phyloP scores from a whole-genome alignment of 306 rosid species.

The Quercus engelmannii region DNA sequence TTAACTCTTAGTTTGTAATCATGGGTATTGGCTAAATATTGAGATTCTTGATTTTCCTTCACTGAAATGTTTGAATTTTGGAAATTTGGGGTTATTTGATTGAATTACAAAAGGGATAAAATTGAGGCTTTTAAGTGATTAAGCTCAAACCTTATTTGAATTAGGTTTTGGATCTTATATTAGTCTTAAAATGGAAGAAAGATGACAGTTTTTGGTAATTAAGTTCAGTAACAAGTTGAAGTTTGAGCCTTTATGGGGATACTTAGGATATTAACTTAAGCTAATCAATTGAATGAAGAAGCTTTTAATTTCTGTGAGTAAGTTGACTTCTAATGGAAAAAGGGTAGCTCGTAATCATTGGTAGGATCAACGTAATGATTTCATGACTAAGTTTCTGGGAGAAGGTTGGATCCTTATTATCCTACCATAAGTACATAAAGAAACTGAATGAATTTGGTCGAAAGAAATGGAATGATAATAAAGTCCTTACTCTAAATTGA shows the following conservation, averaged over 20 bases:
- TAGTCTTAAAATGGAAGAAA: background rate
- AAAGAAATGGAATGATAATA: background rate
- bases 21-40: background rate
- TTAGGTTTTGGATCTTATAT: slow-evolving; percentile 10
- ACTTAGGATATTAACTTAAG: background rate
- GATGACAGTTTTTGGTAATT: background rate
- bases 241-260: background rate
- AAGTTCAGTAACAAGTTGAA: background rate
- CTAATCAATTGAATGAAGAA: background rate
- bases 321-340: slow-evolving; percentile 7
- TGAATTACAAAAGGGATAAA: background rate
- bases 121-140: background rate
- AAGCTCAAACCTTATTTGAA: background rate
- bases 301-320: background rate
- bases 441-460: background rate
- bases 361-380: background rate
- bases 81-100: slow-evolving; percentile 11
- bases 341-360: background rate
- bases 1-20: background rate
- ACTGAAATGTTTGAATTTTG: background rate
- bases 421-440: background rate
- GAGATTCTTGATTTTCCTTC: background rate
- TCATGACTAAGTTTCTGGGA: background rate
- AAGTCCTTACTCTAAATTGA: background rate
- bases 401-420: background rate